Base-by-base conservation (phyloP, 2,329 filamentous ascomycete genomes). In the Didymella glomerata region DNA sequence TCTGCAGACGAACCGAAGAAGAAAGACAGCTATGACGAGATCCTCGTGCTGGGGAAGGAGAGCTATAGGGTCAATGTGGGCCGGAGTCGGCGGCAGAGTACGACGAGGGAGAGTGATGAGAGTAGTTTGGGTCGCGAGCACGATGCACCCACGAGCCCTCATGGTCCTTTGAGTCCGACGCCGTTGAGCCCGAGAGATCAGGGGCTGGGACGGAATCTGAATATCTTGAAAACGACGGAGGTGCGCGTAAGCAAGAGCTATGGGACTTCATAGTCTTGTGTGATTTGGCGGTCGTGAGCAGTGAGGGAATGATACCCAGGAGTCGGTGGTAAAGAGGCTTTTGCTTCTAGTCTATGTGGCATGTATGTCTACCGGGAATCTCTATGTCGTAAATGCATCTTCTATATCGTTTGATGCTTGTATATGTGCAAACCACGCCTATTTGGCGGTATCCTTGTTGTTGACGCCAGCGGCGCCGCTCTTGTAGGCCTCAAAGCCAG, bases 401-500 rank as follows among this genome's bases (percentile, higher is more conserved):
- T 54, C 28, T 47, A 42, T 50, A 27, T 27, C 27, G 6, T 44
- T 22, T 54, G 47, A 34, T 51, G 32, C 42, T 47, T n/a, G 20
- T 47, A 7, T 40, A 24, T 36, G 24, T 52, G 47, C 47, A 44
- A 20, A 20, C 27, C 28, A 4, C 14, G 40, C 58, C 54, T 69
- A 71, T 50, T 70, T 68, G 28, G 49, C 57, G 8, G 65, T 64
- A 30, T 51, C 34, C 25, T 64, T 59, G 8, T 32, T 18, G 47
- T 66, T 59, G 30, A 76, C 57, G 8, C 79, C 79, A 42, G 79
- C 79, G 53, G 76, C 72, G 9, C 80, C 80, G 50, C 75, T 76
- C 73, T 82, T 80, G 74, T 79, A 83, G 18, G 73, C 73, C 60
- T 81, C 77, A 56, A 75, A 79, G 10, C 82, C 83, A 62, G 83